These are phyloP conservation scores for Vigna angularis DNA, from an alignment of 306 rosid species.

Conservation along the genomic window DNA sequence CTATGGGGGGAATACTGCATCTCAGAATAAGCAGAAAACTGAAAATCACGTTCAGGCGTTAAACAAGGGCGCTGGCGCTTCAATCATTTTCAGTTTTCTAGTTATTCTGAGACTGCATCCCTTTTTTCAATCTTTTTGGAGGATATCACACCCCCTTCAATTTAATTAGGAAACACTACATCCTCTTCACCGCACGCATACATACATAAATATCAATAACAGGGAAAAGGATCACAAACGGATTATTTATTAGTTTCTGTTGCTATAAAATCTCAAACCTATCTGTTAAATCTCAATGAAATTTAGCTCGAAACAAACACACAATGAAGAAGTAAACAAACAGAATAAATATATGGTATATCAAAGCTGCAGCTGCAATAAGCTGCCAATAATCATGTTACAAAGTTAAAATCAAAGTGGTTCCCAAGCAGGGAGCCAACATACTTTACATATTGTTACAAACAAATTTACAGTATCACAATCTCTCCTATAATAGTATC, in stretches of 20 bases:
- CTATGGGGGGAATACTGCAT: no score
- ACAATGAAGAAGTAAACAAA: no score
- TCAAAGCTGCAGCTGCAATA: background rate
- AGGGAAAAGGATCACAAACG: no score
- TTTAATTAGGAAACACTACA: background rate
- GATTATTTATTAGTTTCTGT: background rate
- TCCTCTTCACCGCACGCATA: background rate
- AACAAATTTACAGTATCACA: constrained; percentile 21
- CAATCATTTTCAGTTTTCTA: no score
- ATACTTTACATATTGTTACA: constrained; percentile 29
- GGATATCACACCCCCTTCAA: background rate
- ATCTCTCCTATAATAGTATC: constrained; percentile 42
- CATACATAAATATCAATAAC: no score
- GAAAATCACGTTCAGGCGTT: no score
- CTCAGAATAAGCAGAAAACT: no score
- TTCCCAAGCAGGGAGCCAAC: background rate
- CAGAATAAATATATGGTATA: background rate
- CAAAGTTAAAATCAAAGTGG: constrained; percentile 26
- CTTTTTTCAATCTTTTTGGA: background rate
- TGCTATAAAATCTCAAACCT: background rate
- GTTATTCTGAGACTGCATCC: background rate
- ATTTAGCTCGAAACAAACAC: no score
- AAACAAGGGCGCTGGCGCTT: no score
- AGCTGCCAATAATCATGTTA: background rate
- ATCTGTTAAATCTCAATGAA: no score